phyloP scores from a whole-genome alignment of 225 moss, liverwort and hornwort species.

The Pseudisothecium myosuroides region DNA sequence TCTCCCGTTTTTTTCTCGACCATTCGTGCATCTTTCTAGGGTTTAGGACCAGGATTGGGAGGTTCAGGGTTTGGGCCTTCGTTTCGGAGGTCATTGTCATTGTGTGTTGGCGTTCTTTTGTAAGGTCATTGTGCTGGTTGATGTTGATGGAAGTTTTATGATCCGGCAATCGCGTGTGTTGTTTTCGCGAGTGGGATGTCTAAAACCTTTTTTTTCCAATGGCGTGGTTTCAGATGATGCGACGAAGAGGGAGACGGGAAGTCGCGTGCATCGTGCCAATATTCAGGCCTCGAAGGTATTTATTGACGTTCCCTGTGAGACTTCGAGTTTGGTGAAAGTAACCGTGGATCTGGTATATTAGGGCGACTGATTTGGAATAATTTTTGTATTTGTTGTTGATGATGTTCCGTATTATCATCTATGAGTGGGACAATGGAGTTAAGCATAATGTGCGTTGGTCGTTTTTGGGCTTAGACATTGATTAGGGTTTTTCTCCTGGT shows the following conservation, averaged over 20 bases:
- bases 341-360: background rate
- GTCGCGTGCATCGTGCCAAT: slow-evolving; percentile 66
- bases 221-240: slow-evolving; percentile 48
- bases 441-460: background rate
- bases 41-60: background rate
- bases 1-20: background rate
- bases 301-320: background rate
- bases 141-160: background rate
- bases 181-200: background rate
- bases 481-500: background rate
- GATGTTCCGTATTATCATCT: background rate
- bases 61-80: background rate
- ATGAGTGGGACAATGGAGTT: background rate
- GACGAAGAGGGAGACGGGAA: slow-evolving; percentile 81
- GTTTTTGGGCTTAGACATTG: background rate
- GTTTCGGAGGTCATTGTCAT: background rate
- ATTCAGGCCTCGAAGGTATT: slow-evolving; percentile 78
- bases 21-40: background rate
- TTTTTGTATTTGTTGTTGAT: background rate
- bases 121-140: background rate
- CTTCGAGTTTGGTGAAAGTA: background rate
- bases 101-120: background rate
- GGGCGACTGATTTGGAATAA: background rate
- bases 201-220: background rate
- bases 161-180: background rate